phyloP scores from a whole-genome alignment of 352 stramenopile species.

The Globisporangium heterothallicum region DNA sequence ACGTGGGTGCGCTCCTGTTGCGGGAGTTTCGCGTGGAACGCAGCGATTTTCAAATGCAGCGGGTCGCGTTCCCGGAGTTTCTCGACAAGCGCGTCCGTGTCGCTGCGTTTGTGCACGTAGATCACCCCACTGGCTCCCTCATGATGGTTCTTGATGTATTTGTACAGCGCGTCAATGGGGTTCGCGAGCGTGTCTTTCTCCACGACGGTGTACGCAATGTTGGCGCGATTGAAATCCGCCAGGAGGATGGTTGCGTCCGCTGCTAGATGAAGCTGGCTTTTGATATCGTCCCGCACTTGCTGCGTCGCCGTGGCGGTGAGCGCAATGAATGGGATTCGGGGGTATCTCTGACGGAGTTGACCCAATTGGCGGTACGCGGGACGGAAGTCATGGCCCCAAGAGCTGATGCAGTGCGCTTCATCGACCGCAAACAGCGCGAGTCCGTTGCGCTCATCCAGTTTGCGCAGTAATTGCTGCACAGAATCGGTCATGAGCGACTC shows the following conservation, averaged over 20 bases:
- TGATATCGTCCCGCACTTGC: constrained; percentile 59
- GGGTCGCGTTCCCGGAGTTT: constrained; percentile 22
- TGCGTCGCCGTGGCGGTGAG: constrained; percentile 88
- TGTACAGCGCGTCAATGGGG: constrained; percentile 27
- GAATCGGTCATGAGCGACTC: constrained; percentile 64
- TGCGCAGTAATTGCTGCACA: constrained; percentile 37
- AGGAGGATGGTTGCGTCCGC: constrained; percentile 32
- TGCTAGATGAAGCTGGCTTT: constrained; percentile 27
- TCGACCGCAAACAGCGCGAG: constrained; percentile 76
- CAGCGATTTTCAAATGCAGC: constrained; percentile 21
- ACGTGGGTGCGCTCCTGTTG: constrained; percentile 29
- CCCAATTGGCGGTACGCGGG: constrained; percentile 29
- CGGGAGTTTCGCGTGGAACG: constrained; percentile 52
- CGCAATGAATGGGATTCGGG: constrained; percentile 61
- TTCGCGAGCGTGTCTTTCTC: constrained; percentile 46
- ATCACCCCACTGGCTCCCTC: constrained; percentile 28
- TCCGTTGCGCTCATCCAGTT: constrained; percentile 20
- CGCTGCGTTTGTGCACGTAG: constrained; percentile 52
- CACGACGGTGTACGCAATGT: constrained; percentile 50
- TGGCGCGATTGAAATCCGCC: constrained; percentile 54
- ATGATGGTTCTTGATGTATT: constrained; percentile 41
- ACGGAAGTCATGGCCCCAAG: constrained; percentile 68
- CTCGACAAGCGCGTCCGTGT: constrained; percentile 40
- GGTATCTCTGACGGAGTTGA: constrained; percentile 25
- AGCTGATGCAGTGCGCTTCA: constrained; percentile 91